A percentile compares a stretch with the other conserved stretches of the same genome.
Evolutionary conservation across 2,329 filamentous ascomycete genomes (phyloP).

Genomic region (Epichloe festucae): DNA sequence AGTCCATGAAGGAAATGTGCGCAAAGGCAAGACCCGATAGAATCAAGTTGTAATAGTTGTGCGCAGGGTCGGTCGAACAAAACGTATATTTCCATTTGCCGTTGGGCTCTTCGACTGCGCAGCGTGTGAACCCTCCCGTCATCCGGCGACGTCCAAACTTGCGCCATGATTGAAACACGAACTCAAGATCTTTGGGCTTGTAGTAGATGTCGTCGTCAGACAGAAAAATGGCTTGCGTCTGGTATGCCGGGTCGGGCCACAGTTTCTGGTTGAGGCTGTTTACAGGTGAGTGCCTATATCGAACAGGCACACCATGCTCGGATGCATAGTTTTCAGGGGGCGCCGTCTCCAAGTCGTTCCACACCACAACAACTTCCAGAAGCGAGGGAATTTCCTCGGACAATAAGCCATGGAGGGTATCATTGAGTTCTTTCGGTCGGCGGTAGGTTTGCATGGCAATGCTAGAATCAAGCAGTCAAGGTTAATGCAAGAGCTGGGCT

Average conservation of each 20-base stretch:
- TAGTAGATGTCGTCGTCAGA: slow-evolving; percentile 28
- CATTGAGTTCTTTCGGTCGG: slow-evolving; percentile 22
- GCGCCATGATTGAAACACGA: slow-evolving; percentile 28
- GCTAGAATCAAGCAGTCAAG: slow-evolving; percentile 10
- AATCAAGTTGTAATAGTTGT: slow-evolving; percentile 23
- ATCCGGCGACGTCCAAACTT: slow-evolving; percentile 23
- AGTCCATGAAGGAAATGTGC: slow-evolving; percentile 25
- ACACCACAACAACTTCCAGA: slow-evolving; percentile 24
- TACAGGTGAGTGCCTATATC: slow-evolving; percentile 19
- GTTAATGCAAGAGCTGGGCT: neutral
- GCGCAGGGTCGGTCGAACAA: slow-evolving; percentile 14
- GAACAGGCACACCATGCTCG: slow-evolving; percentile 18
- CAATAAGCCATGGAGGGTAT: slow-evolving; percentile 17
- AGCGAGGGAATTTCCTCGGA: slow-evolving; percentile 21
- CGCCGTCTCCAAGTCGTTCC: slow-evolving; percentile 20
- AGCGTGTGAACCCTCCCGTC: slow-evolving; percentile 24
- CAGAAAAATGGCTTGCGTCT: slow-evolving; percentile 26
- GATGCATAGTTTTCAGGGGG: slow-evolving; percentile 19
- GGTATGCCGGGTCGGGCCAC: slow-evolving; percentile 21
- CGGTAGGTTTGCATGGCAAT: slow-evolving; percentile 25
- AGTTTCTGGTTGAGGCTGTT: slow-evolving; percentile 27
- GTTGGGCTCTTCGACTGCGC: slow-evolving; percentile 12
- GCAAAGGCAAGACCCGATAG: slow-evolving; percentile 25
- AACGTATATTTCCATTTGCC: slow-evolving; percentile 20
- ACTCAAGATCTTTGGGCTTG: slow-evolving; percentile 24